Evolutionary conservation across 23 red algal genomes (phyloP), one percentile per base, ranked within the genome.

Genomic region (Cyanidiococcus yangmingshanensis): DNA sequence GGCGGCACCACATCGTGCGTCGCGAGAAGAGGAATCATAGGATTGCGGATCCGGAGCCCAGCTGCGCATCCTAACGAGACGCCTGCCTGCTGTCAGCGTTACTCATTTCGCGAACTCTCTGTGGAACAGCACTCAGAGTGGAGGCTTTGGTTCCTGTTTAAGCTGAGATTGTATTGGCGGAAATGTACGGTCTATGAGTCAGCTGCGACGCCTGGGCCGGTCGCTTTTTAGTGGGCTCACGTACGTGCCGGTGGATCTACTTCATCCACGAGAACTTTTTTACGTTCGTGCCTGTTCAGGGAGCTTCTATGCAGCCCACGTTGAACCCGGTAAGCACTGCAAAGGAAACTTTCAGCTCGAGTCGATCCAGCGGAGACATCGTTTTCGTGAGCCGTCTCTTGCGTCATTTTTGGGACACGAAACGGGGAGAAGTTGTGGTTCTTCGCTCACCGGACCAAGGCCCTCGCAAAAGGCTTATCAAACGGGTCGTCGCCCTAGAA

Each of bases 401-500:
- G 12, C 63, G n/a, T 7, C 12, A 2, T 25, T 2, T 71, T 25
- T 71, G 32, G 21, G 7, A 71, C n/a, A 12, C 32, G 12, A 25
- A 29, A 30, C 63, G 63, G 7, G 63, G 63, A 12, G 63, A 71
- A 7, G 32, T 71, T 30, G 63, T 71, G 12, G 32, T 35, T 25
- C 7, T 35, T 12, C 63, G 32, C 16, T 25, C 63, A 3, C 63
- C 63, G 12, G 63, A 71, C 63, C 16, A 2, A 29, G 32, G 63
- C 7, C n/a, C n/a, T 12, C 63, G 27, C 12, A 71, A 71, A 29
- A 2, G 21, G 27, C n/a, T 71, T 7, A 29, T 71, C 16, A 71
- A 71, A 35, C 7, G 63, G 63, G n/a, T 71, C 3, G 63, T 30
- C n/a, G 63, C 63, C 7, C 63, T 71, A 25, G 63, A 71, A 29